phyloP scores from a whole-genome alignment of 2,329 filamentous ascomycete genomes.

The Fusarium redolens region DNA sequence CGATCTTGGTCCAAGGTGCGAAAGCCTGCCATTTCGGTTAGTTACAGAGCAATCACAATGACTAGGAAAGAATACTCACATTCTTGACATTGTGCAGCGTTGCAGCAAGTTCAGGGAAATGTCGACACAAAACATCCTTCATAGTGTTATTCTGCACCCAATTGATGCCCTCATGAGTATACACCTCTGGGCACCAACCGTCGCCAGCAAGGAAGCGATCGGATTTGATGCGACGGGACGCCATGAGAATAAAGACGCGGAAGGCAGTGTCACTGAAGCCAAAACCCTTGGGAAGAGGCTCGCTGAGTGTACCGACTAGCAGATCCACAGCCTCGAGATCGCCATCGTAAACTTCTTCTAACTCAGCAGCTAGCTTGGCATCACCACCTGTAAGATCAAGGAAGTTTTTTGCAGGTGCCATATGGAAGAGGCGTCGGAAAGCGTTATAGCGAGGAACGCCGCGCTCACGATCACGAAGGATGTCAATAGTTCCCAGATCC shows the following conservation, averaged over 20 bases:
- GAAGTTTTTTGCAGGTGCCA: constrained; percentile 12
- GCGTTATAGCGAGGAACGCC: constrained; percentile 26
- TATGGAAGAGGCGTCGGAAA: constrained; percentile 25
- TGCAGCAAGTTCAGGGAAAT: constrained; percentile 26
- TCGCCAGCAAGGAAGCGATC: constrained; percentile 25
- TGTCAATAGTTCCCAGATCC: constrained; percentile 24
- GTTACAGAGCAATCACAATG: rapidly evolving
- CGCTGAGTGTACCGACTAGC: constrained; percentile 12
- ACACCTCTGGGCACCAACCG: constrained; percentile 29
- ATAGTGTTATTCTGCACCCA: constrained; percentile 30
- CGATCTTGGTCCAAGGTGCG: constrained; percentile 26
- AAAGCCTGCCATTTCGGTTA: constrained; percentile 8
- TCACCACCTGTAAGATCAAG: constrained; percentile 18
- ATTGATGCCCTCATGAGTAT: constrained; percentile 19
- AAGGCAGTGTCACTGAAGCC: constrained; percentile 27
- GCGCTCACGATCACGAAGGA: constrained; percentile 27
- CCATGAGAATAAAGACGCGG: constrained; percentile 29
- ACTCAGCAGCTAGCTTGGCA: constrained; percentile 7
- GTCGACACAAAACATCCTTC: constrained; percentile 27
- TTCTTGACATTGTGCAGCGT: constrained; percentile 13
- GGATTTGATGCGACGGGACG: constrained; percentile 23
- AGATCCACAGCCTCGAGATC: constrained; percentile 18
- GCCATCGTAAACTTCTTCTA: constrained; percentile 6
- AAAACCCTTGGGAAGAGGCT: constrained; percentile 15
- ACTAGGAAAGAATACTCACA: background rate